Conservation (phyloP, 1,284 basidiomycete species). For the Thecaphora thlaspeos region DNA sequence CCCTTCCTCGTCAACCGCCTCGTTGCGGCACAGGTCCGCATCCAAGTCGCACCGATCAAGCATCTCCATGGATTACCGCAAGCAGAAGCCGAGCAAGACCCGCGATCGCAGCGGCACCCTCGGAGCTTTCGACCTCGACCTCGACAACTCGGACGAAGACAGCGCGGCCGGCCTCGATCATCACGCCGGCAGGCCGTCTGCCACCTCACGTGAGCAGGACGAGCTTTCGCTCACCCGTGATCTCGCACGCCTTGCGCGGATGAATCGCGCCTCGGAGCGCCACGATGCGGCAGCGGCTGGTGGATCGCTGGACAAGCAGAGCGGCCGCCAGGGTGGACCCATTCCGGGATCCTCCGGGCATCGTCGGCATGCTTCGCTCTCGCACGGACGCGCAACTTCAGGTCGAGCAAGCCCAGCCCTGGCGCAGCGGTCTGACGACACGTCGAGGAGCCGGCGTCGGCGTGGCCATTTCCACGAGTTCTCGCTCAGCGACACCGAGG, state of each 20-base stretch:
- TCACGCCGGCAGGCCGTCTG: not conserved
- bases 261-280: slow-evolving; percentile 15
- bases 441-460: too few relatives aligned
- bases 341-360: slow-evolving; percentile 8
- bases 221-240: slow-evolving; percentile 30
- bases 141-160: slow-evolving; percentile 18
- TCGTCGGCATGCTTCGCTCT: slow-evolving; percentile 18
- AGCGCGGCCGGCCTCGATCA: slow-evolving; percentile 6
- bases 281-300: too few relatives aligned
- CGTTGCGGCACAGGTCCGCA: slow-evolving; percentile 17
- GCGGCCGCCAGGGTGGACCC: slow-evolving; percentile 3
- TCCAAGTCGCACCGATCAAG: slow-evolving; percentile 27
- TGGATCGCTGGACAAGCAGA: too few relatives aligned
- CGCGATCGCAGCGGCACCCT: slow-evolving; percentile 7
- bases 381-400: slow-evolving; percentile 1
- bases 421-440: too few relatives aligned
- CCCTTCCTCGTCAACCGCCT: slow-evolving; percentile 14
- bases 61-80: slow-evolving; percentile 28
- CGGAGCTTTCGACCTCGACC: not conserved
- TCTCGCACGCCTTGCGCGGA: slow-evolving; percentile 24
- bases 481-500: slow-evolving; percentile 40
- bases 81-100: slow-evolving; percentile 3
- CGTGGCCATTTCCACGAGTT: slow-evolving; percentile 24
- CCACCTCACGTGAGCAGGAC: slow-evolving; percentile 11
- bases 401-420: not conserved